Conservation (phyloP, 2,329 filamentous ascomycete species). For the Trichoderma sp. region DNA sequence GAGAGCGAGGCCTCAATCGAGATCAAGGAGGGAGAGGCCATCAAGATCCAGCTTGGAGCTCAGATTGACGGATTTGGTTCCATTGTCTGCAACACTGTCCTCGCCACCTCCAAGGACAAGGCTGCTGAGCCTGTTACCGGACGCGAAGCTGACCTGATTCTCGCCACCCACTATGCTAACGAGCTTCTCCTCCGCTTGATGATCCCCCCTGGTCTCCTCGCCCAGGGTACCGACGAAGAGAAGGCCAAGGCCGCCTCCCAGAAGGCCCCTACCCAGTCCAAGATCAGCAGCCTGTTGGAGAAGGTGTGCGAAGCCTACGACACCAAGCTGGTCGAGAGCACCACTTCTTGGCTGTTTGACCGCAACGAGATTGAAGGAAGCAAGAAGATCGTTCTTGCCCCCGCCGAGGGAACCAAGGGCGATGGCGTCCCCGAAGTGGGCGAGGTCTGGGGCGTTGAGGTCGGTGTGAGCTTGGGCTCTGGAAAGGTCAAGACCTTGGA, state of each 20-base stretch:
- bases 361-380: slow-evolving; percentile 95
- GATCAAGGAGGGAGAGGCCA: slow-evolving; percentile 81
- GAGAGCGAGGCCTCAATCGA: slow-evolving; percentile 78
- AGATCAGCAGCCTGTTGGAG: slow-evolving; percentile 86
- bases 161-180: slow-evolving; percentile 94
- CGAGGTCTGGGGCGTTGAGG: slow-evolving; percentile 97
- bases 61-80: slow-evolving; percentile 97
- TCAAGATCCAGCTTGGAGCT: slow-evolving; percentile 99
- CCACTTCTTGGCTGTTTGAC: slow-evolving; percentile 94
- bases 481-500: slow-evolving; percentile 94
- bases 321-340: slow-evolving; percentile 94
- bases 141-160: slow-evolving; percentile 80
- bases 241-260: slow-evolving; percentile 85
- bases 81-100: slow-evolving; percentile 91
- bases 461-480: slow-evolving; percentile 85
- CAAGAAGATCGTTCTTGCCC: slow-evolving; percentile 96
- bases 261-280: slow-evolving; percentile 82
- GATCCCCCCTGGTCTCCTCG: slow-evolving; percentile 84
- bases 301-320: slow-evolving; percentile 91
- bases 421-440: slow-evolving; percentile 86
- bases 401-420: slow-evolving; percentile 84
- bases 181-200: slow-evolving; percentile 91
- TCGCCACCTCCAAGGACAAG: slow-evolving; percentile 68
- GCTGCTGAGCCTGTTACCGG: slow-evolving; percentile 69
- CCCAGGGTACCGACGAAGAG: slow-evolving; percentile 86